These are phyloP conservation scores for Paracoccidioides brasiliensis DNA, from an alignment of 2,329 filamentous ascomycete species.

Conservation along the genomic window DNA sequence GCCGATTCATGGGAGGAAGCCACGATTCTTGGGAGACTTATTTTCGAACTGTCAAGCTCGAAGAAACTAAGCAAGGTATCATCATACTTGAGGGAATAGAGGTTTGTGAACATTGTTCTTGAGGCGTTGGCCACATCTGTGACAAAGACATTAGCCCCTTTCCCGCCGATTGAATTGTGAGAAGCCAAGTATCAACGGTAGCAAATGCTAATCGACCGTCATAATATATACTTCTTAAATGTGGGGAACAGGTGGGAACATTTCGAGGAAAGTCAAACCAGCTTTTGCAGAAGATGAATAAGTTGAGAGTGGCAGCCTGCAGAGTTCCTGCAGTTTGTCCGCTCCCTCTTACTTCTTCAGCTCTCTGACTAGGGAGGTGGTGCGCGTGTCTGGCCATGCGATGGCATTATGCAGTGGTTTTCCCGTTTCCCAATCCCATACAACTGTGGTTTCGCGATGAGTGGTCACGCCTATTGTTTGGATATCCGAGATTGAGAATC, in stretches of 20 bases:
- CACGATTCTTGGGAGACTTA: constrained; percentile 69
- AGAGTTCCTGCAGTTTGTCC: constrained; percentile 55
- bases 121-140: constrained; percentile 83
- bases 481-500: constrained; percentile 55
- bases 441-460: constrained; percentile 76
- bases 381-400: constrained; percentile 82
- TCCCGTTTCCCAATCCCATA: constrained; percentile 72
- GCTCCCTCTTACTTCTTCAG: constrained; percentile 55
- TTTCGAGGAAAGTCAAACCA: constrained; percentile 69
- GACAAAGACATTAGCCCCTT: constrained; percentile 55
- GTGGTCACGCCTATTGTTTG: constrained; percentile 74
- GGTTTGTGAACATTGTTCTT: constrained; percentile 89
- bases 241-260: constrained; percentile 45
- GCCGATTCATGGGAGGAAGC: constrained; percentile 61
- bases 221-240: constrained; percentile 70
- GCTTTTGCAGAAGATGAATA: constrained; percentile 81
- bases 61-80: constrained; percentile 67
- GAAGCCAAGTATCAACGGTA: constrained; percentile 78
- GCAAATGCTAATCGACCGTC: constrained; percentile 67
- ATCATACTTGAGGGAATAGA: constrained; percentile 68
- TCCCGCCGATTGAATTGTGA: constrained; percentile 64
- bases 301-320: constrained; percentile 72
- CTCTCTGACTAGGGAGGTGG: constrained; percentile 60
- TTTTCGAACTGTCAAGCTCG: constrained; percentile 54
- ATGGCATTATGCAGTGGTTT: constrained; percentile 73